Evolutionary conservation across 148 eudicot species (phyloP).

Genomic region (Selenicereus undatus): DNA sequence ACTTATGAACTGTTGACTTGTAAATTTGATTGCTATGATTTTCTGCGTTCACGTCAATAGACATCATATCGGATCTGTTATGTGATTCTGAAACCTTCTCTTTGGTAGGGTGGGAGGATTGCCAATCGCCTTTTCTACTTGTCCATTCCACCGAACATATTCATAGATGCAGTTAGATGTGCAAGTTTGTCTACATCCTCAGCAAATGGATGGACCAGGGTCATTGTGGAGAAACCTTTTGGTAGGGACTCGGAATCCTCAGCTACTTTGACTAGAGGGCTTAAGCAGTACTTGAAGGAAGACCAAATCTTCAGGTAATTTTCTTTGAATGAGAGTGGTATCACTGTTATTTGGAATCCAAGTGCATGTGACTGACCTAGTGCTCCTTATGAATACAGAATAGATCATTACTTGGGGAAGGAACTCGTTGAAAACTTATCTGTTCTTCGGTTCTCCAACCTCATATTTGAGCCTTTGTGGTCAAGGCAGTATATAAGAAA

Average conservation of each 20-base stretch:
- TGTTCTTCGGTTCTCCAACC: slow-evolving; percentile 96
- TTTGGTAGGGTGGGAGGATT: slow-evolving; percentile 66
- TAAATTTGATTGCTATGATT: not conserved
- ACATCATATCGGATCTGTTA: not conserved
- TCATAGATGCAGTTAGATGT: slow-evolving; percentile 81
- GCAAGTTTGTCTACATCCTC: slow-evolving; percentile 91
- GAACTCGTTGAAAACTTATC: slow-evolving; percentile 96
- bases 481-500: slow-evolving; percentile 93
- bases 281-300: slow-evolving; percentile 79
- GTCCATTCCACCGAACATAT: slow-evolving; percentile 95
- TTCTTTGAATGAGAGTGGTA: not conserved
- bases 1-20: not conserved
- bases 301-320: slow-evolving; percentile 91
- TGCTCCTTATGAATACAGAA: slow-evolving; percentile 45
- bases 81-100: not conserved
- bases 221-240: slow-evolving; percentile 97
- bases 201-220: slow-evolving; percentile 88
- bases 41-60: not conserved
- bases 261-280: slow-evolving; percentile 79
- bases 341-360: not conserved
- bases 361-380: slow-evolving; percentile 8
- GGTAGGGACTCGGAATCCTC: slow-evolving; percentile 98
- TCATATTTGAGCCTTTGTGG: slow-evolving; percentile 96
- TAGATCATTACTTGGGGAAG: slow-evolving; percentile 96
- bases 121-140: slow-evolving; percentile 93